Base-by-base conservation (phyloP, 2,329 filamentous ascomycete genomes). In the Fusarium sp. region DNA sequence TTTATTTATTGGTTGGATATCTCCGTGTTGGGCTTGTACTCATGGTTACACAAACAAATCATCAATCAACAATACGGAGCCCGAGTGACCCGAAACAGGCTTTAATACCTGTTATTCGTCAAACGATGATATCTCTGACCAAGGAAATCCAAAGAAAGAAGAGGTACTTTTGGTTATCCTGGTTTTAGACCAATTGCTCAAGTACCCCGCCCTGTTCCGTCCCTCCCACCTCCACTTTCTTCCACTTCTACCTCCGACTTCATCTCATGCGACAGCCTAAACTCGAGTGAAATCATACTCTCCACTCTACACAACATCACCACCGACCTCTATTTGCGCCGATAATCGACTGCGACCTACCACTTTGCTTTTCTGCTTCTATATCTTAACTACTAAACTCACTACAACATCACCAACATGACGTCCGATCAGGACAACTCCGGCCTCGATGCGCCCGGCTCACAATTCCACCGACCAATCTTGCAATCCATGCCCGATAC, bases 401-500 rank as follows among this genome's bases (percentile, higher is more conserved):
- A 40, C 38, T 55, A 26, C 27, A 66, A 71, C 50, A 78, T 80
- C 81, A 80, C 75, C 81, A 84, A 78, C 12, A 83, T 84, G 84
- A 83, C 84, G 74, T 77, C 76, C 74, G 77, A 78, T 57, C 79
- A 83, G 71, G 74, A 80, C 77, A 76, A 79, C 73, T 76, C 76
- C 62, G 73, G 69, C 60, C 73, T 73, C 62, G 74, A 77, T 62
- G 65, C 64, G 73, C 71, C 76, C 62, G 75, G 75, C 65, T 78
- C 78, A 62, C 81, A 82, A 68, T 68, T 77, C 54, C 85, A 86
- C 75, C 82, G 85, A 67, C 85, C 86, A 75, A 88, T 87, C 78
- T 86, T 91, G 85, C 88, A 90, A 82, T 87, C 89, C 70, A 89
- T 91, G 85, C 89, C 89, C 50, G 89, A 91, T 79, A 90, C 92